A percentile compares a stretch with the other conserved stretches of the same genome.
Conservation (phyloP, 2,329 filamentous ascomycete species). For the Penicillium sp. region DNA sequence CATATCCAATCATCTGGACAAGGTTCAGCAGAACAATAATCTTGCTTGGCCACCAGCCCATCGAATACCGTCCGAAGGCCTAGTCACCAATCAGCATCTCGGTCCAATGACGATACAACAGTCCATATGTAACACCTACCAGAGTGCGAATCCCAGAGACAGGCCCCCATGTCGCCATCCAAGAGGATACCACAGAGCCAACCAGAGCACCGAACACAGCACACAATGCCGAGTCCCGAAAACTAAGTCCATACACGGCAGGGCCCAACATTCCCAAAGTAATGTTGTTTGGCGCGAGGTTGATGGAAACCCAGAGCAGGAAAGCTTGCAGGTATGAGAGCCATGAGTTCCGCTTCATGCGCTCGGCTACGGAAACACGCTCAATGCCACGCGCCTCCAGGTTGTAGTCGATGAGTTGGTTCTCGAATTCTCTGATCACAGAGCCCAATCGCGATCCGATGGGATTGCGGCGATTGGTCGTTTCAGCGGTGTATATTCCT, state of each 20-base stretch:
- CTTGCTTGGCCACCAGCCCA: slow-evolving; percentile 68
- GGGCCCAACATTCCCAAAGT: slow-evolving; percentile 66
- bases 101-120: not conserved
- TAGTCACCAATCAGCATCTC: slow-evolving; percentile 18
- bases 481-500: slow-evolving; percentile 9
- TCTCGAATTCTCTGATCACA: slow-evolving; percentile 40
- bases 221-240: slow-evolving; percentile 58
- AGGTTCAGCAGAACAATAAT: slow-evolving; percentile 65
- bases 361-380: slow-evolving; percentile 57
- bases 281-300: slow-evolving; percentile 65
- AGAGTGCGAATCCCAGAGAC: slow-evolving; percentile 64
- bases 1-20: slow-evolving; percentile 64
- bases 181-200: slow-evolving; percentile 58
- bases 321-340: slow-evolving; percentile 59
- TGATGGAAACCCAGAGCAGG: slow-evolving; percentile 64
- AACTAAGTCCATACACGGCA: slow-evolving; percentile 59
- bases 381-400: slow-evolving; percentile 63
- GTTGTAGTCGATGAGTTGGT: slow-evolving; percentile 44
- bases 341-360: slow-evolving; percentile 53
- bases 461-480: slow-evolving; percentile 18
- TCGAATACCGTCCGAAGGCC: slow-evolving; percentile 62
- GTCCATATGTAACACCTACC: slow-evolving; percentile 36
- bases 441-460: slow-evolving; percentile 31
- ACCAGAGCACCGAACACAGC: slow-evolving; percentile 60
- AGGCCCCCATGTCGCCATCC: slow-evolving; percentile 65